Conservation (phyloP, 805 yeast genomes). For the Torulaspora maleeae region DNA sequence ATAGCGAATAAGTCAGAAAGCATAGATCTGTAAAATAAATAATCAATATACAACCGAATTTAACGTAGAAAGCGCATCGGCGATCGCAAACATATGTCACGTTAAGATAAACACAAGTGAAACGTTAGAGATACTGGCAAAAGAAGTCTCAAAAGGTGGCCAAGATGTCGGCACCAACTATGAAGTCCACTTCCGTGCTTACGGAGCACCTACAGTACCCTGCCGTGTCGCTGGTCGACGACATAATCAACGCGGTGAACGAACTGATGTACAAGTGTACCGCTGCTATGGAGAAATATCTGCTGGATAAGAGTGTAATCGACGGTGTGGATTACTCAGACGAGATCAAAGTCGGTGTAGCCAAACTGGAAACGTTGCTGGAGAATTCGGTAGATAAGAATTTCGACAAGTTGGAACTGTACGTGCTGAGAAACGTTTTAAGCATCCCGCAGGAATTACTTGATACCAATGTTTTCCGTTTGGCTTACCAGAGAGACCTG, state of each 20-base stretch:
- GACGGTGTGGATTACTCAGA: slow-evolving; percentile 32
- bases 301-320: slow-evolving; percentile 33
- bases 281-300: slow-evolving; percentile 65
- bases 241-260: slow-evolving; percentile 82
- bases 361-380: slow-evolving; percentile 67
- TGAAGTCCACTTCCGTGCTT: slow-evolving; percentile 47
- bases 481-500: slow-evolving; percentile 65
- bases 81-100: not conserved
- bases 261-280: slow-evolving; percentile 79
- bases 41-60: not conserved
- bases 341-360: slow-evolving; percentile 74
- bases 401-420: slow-evolving; percentile 82
- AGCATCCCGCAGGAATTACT: slow-evolving; percentile 63
- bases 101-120: not conserved
- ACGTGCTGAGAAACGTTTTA: slow-evolving; percentile 71
- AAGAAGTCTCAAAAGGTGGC: not conserved
- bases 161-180: slow-evolving; percentile 37
- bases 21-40: not conserved
- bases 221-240: slow-evolving; percentile 78
- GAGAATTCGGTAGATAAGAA: slow-evolving; percentile 74
- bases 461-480: slow-evolving; percentile 58
- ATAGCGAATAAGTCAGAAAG: slow-evolving; percentile 5
- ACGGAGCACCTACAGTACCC: slow-evolving; percentile 86
- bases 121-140: not conserved
- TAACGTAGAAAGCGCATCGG: slow-evolving; percentile 1